Evolutionary conservation across 768 basidiomycete genomes (phyloP), one percentile per base, ranked within the genome.

Genomic region (Phylloporus sp.): DNA sequence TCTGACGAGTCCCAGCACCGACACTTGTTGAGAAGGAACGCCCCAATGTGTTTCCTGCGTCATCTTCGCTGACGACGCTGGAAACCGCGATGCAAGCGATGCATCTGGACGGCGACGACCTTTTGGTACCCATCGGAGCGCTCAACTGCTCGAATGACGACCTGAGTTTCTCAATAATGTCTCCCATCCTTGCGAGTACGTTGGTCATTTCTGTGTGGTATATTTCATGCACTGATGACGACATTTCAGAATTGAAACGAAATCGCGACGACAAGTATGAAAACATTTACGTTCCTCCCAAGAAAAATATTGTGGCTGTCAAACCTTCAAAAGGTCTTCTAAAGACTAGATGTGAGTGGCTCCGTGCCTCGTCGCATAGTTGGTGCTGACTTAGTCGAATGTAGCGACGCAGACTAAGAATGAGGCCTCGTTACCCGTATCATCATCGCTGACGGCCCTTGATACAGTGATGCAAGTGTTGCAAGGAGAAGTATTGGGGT

Each of bases 31-130:
- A 37, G 39, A 42, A 31, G 33, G 33, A 17, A 18, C 2, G 23
- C 21, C n/a, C 27, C 13, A 13, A 29, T 18, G 26, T 20, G 4
- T 32, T 54, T 7, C 17, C 45, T 5, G 17, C 42, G 20, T 61
- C 57, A 15, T 50, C 41, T 31, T 59, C 59, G 8, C 20, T 61
- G 2, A 33, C 22, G 24, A n/a, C 41, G 15, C 45, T 61, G 18
- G 57, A 61, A 31, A 45, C 34, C 6, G 43, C 51, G 5, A 34
- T 58, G 17, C 36, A 47, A 38, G 37, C 22, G 22, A 54, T 42
- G 45, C 17, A 27, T 13, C n/a, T 21, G 3, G 35, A 46, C 7
- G 35, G 18, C 3, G 41, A 53, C 21, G 32, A 41, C 35, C 44
- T 46, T 23, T 38, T 61, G 27, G 39, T 15, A 38, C 40, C 18